A percentile compares a stretch with the other conserved stretches of the same genome.
Evolutionary conservation across 208 protist genomes (phyloP).

Genomic region (Trichomonas vaginalis): DNA sequence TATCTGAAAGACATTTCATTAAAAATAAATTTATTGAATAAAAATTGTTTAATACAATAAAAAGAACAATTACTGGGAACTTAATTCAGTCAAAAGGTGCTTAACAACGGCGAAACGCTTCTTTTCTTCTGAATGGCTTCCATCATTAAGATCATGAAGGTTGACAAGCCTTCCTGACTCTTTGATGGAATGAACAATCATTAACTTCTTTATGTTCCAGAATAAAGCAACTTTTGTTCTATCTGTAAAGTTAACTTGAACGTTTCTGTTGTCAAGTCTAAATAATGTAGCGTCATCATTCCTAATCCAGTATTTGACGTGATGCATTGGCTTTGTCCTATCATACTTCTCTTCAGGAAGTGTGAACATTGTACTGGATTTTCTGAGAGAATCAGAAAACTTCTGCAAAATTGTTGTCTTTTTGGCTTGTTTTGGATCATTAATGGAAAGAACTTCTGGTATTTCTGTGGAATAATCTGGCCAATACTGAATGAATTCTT

Average conservation of each 20-base stretch:
- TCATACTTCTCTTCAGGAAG: not conserved
- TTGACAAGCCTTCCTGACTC: not conserved
- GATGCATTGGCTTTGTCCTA: not conserved
- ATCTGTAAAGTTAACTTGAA: not conserved
- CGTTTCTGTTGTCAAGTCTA: not conserved
- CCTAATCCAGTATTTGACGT: not conserved
- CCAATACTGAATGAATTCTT: not conserved
- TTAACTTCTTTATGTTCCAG: not conserved
- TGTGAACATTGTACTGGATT: not conserved
- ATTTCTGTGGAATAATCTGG: not conserved
- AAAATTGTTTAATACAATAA: too few species aligned
- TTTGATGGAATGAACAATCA: not conserved
- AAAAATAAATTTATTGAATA: too few species aligned
- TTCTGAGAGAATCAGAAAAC: not conserved
- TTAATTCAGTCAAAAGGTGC: not conserved
- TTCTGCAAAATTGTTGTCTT: not conserved
- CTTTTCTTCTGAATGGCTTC: not conserved
- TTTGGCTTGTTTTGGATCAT: not conserved
- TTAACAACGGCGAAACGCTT: not conserved
- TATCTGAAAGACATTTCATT: too few species aligned
- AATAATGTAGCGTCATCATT: not conserved
- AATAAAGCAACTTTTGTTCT: not conserved
- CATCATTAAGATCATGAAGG: not conserved
- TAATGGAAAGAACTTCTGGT: not conserved
- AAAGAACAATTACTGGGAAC: not conserved